Conservation (phyloP, 2,329 filamentous ascomycete genomes). For the Botrytis pseudocinerea region DNA sequence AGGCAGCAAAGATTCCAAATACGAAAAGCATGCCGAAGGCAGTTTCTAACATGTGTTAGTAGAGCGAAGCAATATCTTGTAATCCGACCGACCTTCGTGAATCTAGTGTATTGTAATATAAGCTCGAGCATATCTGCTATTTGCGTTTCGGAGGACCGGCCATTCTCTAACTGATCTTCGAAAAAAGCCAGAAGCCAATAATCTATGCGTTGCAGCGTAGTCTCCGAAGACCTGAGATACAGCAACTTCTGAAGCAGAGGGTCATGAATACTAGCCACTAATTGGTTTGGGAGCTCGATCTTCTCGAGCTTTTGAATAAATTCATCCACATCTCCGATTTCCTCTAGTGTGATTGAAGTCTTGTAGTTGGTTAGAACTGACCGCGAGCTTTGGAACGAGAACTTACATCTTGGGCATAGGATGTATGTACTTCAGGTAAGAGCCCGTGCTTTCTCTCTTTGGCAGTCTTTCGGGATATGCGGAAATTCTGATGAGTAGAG, state of each 20-base stretch:
- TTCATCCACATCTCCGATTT: slow-evolving; percentile 69
- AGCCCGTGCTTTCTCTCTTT: slow-evolving; percentile 50
- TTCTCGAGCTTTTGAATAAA: slow-evolving; percentile 74
- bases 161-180: slow-evolving; percentile 54
- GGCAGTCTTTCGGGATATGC: slow-evolving; percentile 57
- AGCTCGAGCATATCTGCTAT: slow-evolving; percentile 57
- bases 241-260: slow-evolving; percentile 77
- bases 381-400: not conserved
- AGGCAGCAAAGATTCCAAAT: slow-evolving; percentile 54
- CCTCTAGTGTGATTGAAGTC: slow-evolving; percentile 69
- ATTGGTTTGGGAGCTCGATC: slow-evolving; percentile 78
- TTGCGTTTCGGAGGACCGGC: slow-evolving; percentile 51
- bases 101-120: slow-evolving; percentile 56
- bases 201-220: slow-evolving; percentile 53
- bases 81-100: slow-evolving; percentile 51
- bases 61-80: slow-evolving; percentile 17
- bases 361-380: slow-evolving; percentile 37
- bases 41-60: slow-evolving; percentile 37
- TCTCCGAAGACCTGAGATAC: slow-evolving; percentile 59
- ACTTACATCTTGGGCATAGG: slow-evolving; percentile 64
- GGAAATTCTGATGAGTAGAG: slow-evolving; percentile 57
- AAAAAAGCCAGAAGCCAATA: slow-evolving; percentile 61
- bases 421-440: slow-evolving; percentile 72
- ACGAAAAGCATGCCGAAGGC: slow-evolving; percentile 47
- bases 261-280: slow-evolving; percentile 74